Percentiles rank a stretch among this genome's conserved stretches.
phyloP scores from a whole-genome alignment of 2,329 filamentous ascomycete genomes.

The Fusarium nurragi region DNA sequence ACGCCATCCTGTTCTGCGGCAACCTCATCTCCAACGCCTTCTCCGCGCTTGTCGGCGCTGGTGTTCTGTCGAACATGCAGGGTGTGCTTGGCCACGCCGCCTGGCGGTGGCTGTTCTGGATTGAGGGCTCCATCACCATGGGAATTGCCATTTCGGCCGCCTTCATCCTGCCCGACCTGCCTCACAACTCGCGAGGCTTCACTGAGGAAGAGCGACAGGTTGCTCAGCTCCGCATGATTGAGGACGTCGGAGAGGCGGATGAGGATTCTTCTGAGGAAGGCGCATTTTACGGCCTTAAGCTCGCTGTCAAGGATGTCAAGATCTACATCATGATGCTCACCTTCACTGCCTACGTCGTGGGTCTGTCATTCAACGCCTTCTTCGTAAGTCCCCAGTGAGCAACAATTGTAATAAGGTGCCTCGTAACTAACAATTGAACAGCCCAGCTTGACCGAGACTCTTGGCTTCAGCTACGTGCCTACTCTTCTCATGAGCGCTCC shows the following conservation, averaged over 20 bases:
- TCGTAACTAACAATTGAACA: slow-evolving; percentile 1
- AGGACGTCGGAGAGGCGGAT: slow-evolving; percentile 67
- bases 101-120: slow-evolving; percentile 71
- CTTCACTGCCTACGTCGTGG: slow-evolving; percentile 68
- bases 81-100: slow-evolving; percentile 62
- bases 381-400: slow-evolving; percentile 47
- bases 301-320: slow-evolving; percentile 69
- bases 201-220: slow-evolving; percentile 66
- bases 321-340: slow-evolving; percentile 72
- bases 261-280: slow-evolving; percentile 60
- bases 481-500: slow-evolving; percentile 66
- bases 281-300: slow-evolving; percentile 62
- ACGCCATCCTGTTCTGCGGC: slow-evolving; percentile 67
- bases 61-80: slow-evolving; percentile 68
- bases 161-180: slow-evolving; percentile 64
- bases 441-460: slow-evolving; percentile 61
- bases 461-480: slow-evolving; percentile 62
- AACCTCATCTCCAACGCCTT: slow-evolving; percentile 70
- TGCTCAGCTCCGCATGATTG: slow-evolving; percentile 64
- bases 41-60: slow-evolving; percentile 66
- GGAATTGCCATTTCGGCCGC: slow-evolving; percentile 56
- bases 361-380: slow-evolving; percentile 67
- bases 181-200: slow-evolving; percentile 66
- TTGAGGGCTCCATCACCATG: slow-evolving; percentile 65
- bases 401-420: background rate